Base-by-base conservation (phyloP, 1,284 basidiomycete species). In the Pseudozyma tsukubaensis region DNA sequence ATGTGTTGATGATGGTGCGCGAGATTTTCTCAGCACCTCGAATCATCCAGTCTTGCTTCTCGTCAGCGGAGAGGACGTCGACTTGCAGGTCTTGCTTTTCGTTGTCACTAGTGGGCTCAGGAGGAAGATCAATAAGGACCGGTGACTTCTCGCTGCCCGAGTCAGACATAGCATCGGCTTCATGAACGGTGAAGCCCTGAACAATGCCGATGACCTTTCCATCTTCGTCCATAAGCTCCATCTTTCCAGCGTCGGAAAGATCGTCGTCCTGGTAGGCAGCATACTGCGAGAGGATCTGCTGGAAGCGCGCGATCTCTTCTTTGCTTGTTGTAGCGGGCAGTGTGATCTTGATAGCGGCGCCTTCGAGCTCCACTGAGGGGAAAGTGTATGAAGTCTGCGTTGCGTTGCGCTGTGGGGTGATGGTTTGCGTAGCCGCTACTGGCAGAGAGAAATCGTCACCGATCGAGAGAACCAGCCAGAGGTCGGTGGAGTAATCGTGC, bases 1-100 rank as follows among this genome's bases (percentile, higher is more conserved):
- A 77, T 0, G 83, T 79, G 19, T 81, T 70, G 48, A 85, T 60
- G 48, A 85, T 74, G 10, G 74, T 78, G 6, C 72, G 70, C 0
- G 80, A 82, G 37, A 85, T 66, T 44, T 60, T 75, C 40, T 83
- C 76, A 8, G 79, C 84, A 9, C 73, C 67, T 13, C 43, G 39
- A 32, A 79, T 58, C 54, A 80, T 57, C 78, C 78, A 80, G 32
- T 80, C 75, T 24, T 50, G 60, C 47, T 59, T 68, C n/a, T 69
- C 71, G 12, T 68, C 64, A 1, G 49, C 52, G 1, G 72, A 67
- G 35, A 68, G 64, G 3, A 74, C 65, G 19, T 65, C 66, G 13
- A 72, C 72, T 12, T 72, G 45, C 24, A 67, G 32, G 36, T 70
- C 54, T 49, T 74, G 62, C 39, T 60, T 57, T 16, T 59, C 57